Evolutionary conservation across 345 rosid genomes (phyloP).

Genomic region (Dovyalis caffra): DNA sequence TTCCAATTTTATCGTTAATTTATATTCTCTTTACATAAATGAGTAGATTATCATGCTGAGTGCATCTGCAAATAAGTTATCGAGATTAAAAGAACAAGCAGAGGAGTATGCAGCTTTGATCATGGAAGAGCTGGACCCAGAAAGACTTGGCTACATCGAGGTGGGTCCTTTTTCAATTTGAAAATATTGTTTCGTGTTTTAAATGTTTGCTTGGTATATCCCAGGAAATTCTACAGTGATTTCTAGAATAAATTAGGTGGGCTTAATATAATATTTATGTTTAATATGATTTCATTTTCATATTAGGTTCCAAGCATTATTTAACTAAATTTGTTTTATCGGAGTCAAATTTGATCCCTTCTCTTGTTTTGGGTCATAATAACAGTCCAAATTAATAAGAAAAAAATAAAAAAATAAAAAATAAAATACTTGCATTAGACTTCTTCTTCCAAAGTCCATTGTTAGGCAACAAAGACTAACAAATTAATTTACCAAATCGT

Average conservation of each 20-base stretch:
- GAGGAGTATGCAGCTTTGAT: conserved; percentile 98
- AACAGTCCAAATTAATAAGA: not conserved
- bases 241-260: not conserved
- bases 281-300: conserved; percentile 2
- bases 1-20: not conserved
- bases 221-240: not conserved
- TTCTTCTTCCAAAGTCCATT: conserved; percentile 19
- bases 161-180: conserved; percentile 38
- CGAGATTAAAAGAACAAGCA: conserved; percentile 92
- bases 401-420: not conserved
- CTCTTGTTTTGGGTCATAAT: not conserved
- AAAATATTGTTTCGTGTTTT: no score
- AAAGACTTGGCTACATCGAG: conserved; percentile 97
- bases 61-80: conserved; percentile 91
- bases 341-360: conserved; percentile 10
- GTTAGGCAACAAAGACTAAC: conserved; percentile 31
- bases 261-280: not conserved
- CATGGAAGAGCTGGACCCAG: conserved; percentile 99
- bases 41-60: conserved; percentile 86
- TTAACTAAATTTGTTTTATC: not conserved
- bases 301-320: not conserved
- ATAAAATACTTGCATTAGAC: conserved; percentile 3
- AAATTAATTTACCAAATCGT: conserved; percentile 8
- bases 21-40: conserved; percentile 1
- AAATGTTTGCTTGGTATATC: not conserved